Conservation (phyloP, 2,329 filamentous ascomycete species). For the Pyrenochaeta sp. region DNA sequence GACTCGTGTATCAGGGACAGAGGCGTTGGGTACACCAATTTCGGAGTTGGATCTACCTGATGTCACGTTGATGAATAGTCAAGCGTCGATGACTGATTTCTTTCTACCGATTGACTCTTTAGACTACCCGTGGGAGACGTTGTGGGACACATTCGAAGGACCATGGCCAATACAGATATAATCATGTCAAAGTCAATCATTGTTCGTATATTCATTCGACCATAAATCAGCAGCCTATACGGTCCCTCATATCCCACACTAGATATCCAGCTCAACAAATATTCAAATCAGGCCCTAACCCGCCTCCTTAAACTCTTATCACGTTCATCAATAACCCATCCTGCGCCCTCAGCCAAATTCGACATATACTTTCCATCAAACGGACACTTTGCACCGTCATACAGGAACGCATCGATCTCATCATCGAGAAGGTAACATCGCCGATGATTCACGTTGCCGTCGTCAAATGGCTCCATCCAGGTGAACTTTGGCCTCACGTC, state of each 20-base stretch:
- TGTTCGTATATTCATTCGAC: too few species aligned
- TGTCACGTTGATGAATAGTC: not conserved
- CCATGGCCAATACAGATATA: slow-evolving; percentile 22
- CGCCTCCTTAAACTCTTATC: slow-evolving; percentile 5
- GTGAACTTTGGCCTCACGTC: slow-evolving; percentile 1
- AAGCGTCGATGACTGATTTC: slow-evolving; percentile 4
- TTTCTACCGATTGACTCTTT: slow-evolving; percentile 20
- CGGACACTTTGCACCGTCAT: slow-evolving; percentile 8
- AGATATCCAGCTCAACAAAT: too few species aligned
- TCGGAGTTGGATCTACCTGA: not conserved
- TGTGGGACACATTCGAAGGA: slow-evolving; percentile 21
- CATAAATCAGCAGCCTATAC: too few species aligned
- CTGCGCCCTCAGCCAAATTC: slow-evolving; percentile 6
- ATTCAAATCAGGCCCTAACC: too few species aligned
- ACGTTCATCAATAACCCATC: slow-evolving; percentile 15
- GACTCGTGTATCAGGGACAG: not conserved
- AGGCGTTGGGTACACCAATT: not conserved
- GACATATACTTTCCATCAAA: not conserved
- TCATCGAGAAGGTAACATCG: slow-evolving; percentile 6
- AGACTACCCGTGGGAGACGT: slow-evolving; percentile 24
- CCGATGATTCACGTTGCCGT: not conserved
- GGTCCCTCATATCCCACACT: too few species aligned
- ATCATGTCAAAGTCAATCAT: too few species aligned
- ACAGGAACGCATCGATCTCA: slow-evolving; percentile 15
- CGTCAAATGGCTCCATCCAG: not conserved